phyloP scores from a whole-genome alignment of 805 yeast species.

The Limtongozyma cylindracea region DNA sequence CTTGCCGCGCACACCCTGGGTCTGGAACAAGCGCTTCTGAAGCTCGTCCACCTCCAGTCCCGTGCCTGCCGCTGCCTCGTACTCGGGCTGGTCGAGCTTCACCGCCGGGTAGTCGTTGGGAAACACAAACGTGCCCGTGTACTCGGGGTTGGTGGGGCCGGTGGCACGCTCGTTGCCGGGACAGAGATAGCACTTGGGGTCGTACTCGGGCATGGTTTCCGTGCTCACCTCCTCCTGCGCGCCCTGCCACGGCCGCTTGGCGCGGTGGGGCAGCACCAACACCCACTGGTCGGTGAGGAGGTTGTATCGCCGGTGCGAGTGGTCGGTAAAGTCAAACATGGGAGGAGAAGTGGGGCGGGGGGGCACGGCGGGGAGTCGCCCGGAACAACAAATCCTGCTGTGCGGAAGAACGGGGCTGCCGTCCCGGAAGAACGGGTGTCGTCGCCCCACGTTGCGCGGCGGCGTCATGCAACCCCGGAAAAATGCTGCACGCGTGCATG shows the following conservation, averaged over 20 bases:
- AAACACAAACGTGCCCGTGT: slow-evolving; percentile 30
- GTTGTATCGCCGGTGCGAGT: slow-evolving; percentile 45
- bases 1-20: slow-evolving; percentile 36
- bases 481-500: no score
- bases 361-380: no score
- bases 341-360: no score
- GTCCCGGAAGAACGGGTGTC: no score
- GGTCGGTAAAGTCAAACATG: slow-evolving; percentile 22
- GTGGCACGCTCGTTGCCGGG: slow-evolving; percentile 46
- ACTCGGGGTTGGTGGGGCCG: slow-evolving; percentile 31
- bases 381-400: no score
- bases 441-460: no score
- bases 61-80: slow-evolving; percentile 4
- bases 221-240: slow-evolving; percentile 26
- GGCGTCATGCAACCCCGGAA: no score
- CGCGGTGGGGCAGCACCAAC: slow-evolving; percentile 51
- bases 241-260: slow-evolving; percentile 67
- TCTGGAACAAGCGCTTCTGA: slow-evolving; percentile 19
- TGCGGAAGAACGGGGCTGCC: no score
- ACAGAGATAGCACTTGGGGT: slow-evolving; percentile 43
- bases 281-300: slow-evolving; percentile 49
- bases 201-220: slow-evolving; percentile 23
- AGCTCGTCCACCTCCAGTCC: slow-evolving; percentile 3
- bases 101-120: slow-evolving; percentile 55
- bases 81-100: slow-evolving; percentile 24